Evolutionary conservation across 345 rosid genomes (phyloP), one percentile per base, ranked within the genome.

Genomic region (Passiflora organensis): DNA sequence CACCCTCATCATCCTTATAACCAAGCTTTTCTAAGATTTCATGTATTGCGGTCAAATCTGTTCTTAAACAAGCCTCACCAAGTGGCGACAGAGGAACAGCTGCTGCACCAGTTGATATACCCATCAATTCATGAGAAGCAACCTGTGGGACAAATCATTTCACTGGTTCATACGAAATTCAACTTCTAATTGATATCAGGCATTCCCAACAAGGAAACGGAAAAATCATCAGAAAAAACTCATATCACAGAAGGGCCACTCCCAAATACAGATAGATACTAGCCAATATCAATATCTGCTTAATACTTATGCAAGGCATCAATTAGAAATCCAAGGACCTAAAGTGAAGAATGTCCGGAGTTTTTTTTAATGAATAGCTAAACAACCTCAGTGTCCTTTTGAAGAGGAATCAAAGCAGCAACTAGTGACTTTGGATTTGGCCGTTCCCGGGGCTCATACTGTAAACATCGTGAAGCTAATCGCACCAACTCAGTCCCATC

Each of bases 1-100:
- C 79, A 53, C 82, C 89, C 75, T 83, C 91, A 13, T 91, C 97
- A 51, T 85, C 95, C 76, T 82, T 83, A 72, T 85, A 91, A 10
- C 91, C 95, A 68, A 87, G 63, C 53, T 80, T 74, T 59, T 87
- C 91, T 65, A 91, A 60, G 63, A 85, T 80, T 70, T 85, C 89
- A 53, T 77, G 85, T 53, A 91, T 78, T 43, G 97, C 85, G 66
- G 79, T 78, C 76, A 91, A 74, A 78, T 87, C 96, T 72, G 55
- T 76, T 71, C 84, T 79, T 42, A 74, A 72, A 71, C 86, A 81
- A 59, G 97, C 94, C 70, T 91, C 91, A n/a, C 82, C 96, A 51
- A 87, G 67, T n/a, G 91, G 84, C 32, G 97, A 77, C 14, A 75
- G 67, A 49, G 89, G 82, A 58, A 87, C 56, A 19, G 81, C 69